Evolutionary conservation across 345 rosid species (phyloP).

Genomic region (Melaleuca alternifolia): DNA sequence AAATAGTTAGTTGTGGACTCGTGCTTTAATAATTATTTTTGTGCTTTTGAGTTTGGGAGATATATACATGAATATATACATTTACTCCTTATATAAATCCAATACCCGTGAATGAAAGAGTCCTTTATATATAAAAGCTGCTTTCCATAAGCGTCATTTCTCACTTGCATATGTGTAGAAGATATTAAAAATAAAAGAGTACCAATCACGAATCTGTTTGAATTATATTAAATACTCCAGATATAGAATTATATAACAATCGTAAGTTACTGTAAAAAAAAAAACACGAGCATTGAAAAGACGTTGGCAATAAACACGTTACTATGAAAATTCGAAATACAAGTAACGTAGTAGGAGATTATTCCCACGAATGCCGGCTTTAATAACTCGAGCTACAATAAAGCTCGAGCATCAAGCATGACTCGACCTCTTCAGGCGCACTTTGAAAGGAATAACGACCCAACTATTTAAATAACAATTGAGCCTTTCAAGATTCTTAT

Average conservation of each 20-base stretch:
- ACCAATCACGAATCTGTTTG: not conserved
- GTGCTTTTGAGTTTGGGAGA: not conserved
- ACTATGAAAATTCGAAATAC: not conserved
- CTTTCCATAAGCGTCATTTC: not conserved
- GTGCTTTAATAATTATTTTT: not conserved
- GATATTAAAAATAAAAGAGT: not conserved
- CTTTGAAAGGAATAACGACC: not conserved
- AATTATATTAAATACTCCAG: not conserved
- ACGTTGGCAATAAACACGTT: not conserved
- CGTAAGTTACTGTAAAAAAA: not conserved
- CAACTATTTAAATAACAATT: not conserved
- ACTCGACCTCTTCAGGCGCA: not conserved
- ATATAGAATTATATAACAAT: not conserved
- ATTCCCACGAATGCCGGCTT: not conserved
- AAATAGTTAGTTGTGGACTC: not conserved
- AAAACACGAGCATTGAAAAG: not conserved
- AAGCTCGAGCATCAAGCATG: not conserved
- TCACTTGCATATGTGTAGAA: not conserved
- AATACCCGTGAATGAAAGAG: not conserved
- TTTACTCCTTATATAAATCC: not conserved
- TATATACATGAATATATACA: not conserved
- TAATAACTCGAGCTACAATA: not conserved
- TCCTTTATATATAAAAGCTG: not conserved
- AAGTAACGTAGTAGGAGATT: not conserved
- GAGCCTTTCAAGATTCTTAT: not conserved